A percentile compares a stretch with the other conserved stretches of the same genome.
These are phyloP conservation scores for Colletotrichum karsti DNA, from an alignment of 2,329 filamentous ascomycete genomes.

Conservation along the genomic window DNA sequence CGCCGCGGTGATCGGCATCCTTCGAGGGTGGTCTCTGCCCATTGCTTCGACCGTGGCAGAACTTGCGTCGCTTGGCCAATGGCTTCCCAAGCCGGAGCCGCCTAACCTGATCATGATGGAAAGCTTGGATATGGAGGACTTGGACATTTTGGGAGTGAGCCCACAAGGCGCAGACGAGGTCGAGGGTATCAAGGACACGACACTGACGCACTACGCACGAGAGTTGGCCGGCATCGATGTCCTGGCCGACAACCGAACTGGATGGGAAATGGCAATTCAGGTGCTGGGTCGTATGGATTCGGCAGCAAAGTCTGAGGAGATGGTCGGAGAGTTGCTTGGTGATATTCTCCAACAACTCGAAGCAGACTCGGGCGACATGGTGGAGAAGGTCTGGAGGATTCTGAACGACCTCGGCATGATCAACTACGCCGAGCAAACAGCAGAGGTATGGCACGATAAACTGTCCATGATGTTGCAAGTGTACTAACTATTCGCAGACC, in stretches of 20 bases:
- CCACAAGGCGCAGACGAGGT: conserved; percentile 65
- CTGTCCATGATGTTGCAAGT: not conserved
- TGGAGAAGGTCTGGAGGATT: conserved; percentile 84
- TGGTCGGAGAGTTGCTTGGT: conserved; percentile 76
- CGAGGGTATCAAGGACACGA: conserved; percentile 79
- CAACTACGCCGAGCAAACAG: conserved; percentile 80
- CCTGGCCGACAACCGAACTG: conserved; percentile 64
- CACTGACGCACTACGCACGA: conserved; percentile 80
- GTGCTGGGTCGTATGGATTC: conserved; percentile 85
- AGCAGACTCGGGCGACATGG: conserved; percentile 73
- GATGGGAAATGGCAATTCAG: conserved; percentile 90
- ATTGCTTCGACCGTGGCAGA: conserved; percentile 83
- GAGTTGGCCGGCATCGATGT: conserved; percentile 66
- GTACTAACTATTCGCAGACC: conserved; percentile 61
- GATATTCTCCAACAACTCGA: conserved; percentile 70
- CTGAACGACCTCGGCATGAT: conserved; percentile 82
- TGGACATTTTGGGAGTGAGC: conserved; percentile 81
- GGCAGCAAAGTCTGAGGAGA: conserved; percentile 73
- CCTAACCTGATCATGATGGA: conserved; percentile 65
- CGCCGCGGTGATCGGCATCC: conserved; percentile 76
- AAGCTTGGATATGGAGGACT: conserved; percentile 82
- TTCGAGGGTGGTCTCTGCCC: conserved; percentile 83
- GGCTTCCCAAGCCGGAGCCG: conserved; percentile 73
- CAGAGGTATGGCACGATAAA: conserved; percentile 75
- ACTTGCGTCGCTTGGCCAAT: conserved; percentile 82